Percentiles rank a stretch among this genome's conserved stretches.
These are phyloP conservation scores for Cytospora leucostoma DNA, from an alignment of 2,329 filamentous ascomycete species.

Conservation along the genomic window DNA sequence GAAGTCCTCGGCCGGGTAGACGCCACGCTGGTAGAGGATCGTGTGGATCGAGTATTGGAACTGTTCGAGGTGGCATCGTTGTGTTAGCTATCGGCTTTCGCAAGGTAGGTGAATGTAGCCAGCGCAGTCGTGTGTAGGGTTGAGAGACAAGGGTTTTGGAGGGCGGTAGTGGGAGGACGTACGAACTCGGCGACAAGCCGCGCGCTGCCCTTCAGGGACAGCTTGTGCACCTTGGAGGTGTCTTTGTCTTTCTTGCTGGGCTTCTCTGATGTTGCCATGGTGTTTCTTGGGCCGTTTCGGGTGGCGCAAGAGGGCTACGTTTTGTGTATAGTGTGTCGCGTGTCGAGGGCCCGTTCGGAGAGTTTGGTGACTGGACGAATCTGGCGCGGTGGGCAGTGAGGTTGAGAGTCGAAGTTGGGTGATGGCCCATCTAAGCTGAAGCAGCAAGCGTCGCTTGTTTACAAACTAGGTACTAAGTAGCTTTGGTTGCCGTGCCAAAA, in stretches of 20 bases:
- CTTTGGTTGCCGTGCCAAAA: background rate
- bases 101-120: background rate
- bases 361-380: background rate
- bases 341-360: background rate
- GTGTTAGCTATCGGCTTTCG: constrained; percentile 27
- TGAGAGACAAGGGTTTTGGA: no score
- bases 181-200: constrained; percentile 96
- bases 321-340: background rate
- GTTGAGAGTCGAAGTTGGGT: background rate
- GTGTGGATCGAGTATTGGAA: constrained; percentile 99
- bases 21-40: constrained; percentile 83
- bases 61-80: constrained; percentile 40
- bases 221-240: constrained; percentile 91
- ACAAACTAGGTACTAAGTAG: background rate
- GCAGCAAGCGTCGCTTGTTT: background rate
- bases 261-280: constrained; percentile 30
- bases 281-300: background rate
- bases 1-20: constrained; percentile 95
- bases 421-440: background rate
- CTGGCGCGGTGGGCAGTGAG: background rate
- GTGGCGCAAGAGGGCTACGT: background rate
- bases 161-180: constrained; percentile 42
- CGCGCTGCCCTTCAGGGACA: constrained; percentile 80
- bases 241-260: constrained; percentile 51
- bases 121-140: no score